Conservation (phyloP, 2,329 filamentous ascomycete genomes). For the Fusarium pseudocircinatum region DNA sequence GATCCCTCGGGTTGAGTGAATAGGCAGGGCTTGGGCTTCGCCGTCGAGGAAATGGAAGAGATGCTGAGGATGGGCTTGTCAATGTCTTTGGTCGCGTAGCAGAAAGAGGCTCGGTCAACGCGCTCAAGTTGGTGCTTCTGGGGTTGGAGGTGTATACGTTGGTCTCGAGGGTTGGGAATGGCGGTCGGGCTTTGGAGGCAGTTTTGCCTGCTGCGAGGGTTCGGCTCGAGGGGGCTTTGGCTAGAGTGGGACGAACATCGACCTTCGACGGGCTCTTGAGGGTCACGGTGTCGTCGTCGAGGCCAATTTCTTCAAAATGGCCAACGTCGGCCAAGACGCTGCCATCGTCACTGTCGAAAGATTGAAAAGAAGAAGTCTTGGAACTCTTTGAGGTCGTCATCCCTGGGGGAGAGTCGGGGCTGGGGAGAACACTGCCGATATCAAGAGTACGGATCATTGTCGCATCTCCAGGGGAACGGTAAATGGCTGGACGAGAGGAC, state of each 20-base stretch:
- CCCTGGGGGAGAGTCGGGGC: conserved; percentile 59
- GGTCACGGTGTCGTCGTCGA: conserved; percentile 70
- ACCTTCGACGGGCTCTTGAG: conserved; percentile 60
- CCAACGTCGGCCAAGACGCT: conserved; percentile 75
- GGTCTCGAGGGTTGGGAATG: conserved; percentile 57
- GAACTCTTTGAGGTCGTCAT: conserved; percentile 87
- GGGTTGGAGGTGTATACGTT: conserved; percentile 60
- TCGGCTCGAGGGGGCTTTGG: conserved; percentile 44
- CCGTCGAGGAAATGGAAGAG: conserved; percentile 51
- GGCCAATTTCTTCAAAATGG: conserved; percentile 93
- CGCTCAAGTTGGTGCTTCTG: conserved; percentile 59
- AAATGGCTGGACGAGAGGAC: conserved; percentile 23
- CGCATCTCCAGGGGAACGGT: conserved; percentile 42
- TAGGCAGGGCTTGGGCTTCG: conserved; percentile 63
- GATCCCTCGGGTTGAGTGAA: conserved; percentile 57
- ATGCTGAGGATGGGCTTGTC: conserved; percentile 48
- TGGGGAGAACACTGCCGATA: conserved; percentile 44
- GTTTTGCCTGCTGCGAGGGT: conserved; percentile 46
- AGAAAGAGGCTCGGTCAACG: conserved; percentile 49
- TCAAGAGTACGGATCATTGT: conserved; percentile 50
- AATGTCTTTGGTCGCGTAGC: conserved; percentile 42
- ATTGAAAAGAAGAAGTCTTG: conserved; percentile 89
- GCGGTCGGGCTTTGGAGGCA: conserved; percentile 51
- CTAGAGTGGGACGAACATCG: conserved; percentile 49
- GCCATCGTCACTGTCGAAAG: conserved; percentile 79